Evolutionary conservation across 352 stramenopile genomes (phyloP), one percentile per base, ranked within the genome.

Genomic region (Phytophthora ohioensis): DNA sequence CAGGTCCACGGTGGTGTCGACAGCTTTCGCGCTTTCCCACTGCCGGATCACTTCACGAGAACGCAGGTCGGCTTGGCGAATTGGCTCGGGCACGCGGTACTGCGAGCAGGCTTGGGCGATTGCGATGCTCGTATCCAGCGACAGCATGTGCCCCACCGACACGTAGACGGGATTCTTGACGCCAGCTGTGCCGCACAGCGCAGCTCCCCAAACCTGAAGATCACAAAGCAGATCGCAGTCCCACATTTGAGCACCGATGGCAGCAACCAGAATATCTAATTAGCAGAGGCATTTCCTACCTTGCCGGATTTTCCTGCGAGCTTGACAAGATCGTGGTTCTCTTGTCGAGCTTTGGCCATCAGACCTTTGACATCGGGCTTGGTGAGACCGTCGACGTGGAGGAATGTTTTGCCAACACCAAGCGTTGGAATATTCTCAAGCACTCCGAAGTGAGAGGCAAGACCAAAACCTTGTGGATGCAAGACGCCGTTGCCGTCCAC

Each of bases 381-480:
- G 3, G 92, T 94, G 35, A 96, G 82, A 11, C 92, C 91, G 58
- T 97, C 91, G 13, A 97, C 81, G 57, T 97, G 88, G 27, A 98
- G 82, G 63, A 98, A 96, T 3, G 85, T 95, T 71, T 97, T 96
- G 38, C 87, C 88, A 10, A 98, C 84, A 5, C 96, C 95, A 49
- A 99, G 91, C 1, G 92, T 98, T 4, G 91, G 90, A 48, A 98
- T 88, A n/a, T 79, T 74, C 43, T 85, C 85, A 7, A 97, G 76
- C 27, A 98, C 93, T 15, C 95, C 95, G 38, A 99, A 88, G 77
- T 98, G 95, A 35, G 88, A 98, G 11, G 96, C 96, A 2, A 98
- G 80, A 5, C 96, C 95, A 62, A 98, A 98, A 43, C 90, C 84
- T 41, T 95, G 78, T 11, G 93, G 90, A 61, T 99, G 96, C 55